Evolutionary conservation across 768 basidiomycete species (phyloP), one percentile per base, ranked within the genome.

Genomic region (Serendipita vermifera): DNA sequence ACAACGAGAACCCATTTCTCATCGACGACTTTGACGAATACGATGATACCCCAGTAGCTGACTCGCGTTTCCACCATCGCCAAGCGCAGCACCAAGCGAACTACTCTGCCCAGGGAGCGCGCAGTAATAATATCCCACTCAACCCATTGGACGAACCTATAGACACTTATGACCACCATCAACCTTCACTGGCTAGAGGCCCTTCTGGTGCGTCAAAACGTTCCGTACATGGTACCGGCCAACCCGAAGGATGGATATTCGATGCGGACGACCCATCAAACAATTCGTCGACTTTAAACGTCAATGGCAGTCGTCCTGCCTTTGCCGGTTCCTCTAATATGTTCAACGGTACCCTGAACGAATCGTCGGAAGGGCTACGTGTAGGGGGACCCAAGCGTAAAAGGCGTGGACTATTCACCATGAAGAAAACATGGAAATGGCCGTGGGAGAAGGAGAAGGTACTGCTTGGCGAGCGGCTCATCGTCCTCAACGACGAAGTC

Each of bases 401-500:
- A 65, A 57, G 41, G 58, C 56, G 38, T 38, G 35, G 63, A 43
- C 55, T 62, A 35, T 61, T 58, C 31, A 55, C 39, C 22, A 27
- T 43, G 57, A 41, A 40, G 14, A 22, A 70, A 65, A 75, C 73
- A 57, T 87, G 84, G 83, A 83, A 74, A 66, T 91, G 87, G 86
- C 87, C 87, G 41, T 91, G 88, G 88, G 65, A 80, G 68, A 86
- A 79, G 69, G 79, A 80, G 58, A 70, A 76, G 64, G 73, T 72
- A n/a, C 68, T 78, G 56, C 70, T 71, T 5, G 87, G 87, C 22
- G 87, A 92, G 68, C 75, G 96, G 55, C 69, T 87, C 55, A 80
- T 98, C 57, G 77, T 82, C 13, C 77, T 97, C 66, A 93, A 94
- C 69, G 86, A 90, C 67, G 71, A 75, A 36, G 60, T 70, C 31